phyloP scores from a whole-genome alignment of 225 moss, liverwort and hornwort genomes.

The Neckera pumila region DNA sequence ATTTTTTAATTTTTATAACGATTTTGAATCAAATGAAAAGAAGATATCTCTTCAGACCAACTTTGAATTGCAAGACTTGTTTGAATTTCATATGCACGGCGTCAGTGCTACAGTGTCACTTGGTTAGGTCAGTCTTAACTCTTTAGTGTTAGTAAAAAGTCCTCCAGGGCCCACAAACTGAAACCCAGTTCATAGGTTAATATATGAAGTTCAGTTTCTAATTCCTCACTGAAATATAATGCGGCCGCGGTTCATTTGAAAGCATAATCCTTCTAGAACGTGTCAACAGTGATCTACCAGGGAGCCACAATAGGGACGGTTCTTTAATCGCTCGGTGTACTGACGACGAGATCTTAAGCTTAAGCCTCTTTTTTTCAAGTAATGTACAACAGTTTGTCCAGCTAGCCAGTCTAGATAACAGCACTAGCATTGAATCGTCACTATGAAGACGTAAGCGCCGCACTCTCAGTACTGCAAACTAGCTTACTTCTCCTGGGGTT shows the following conservation, averaged over 20 bases:
- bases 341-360: background rate
- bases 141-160: background rate
- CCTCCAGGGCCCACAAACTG: background rate
- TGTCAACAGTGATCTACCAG: background rate
- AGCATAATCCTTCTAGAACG: background rate
- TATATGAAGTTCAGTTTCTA: background rate
- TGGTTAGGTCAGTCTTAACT: background rate
- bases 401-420: background rate
- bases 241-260: background rate
- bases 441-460: background rate
- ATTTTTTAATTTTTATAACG: too few relatives aligned
- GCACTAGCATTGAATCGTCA: background rate
- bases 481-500: background rate
- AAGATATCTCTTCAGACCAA: background rate
- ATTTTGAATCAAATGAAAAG: background rate
- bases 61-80: background rate
- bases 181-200: background rate
- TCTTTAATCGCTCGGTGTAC: background rate
- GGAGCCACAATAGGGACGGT: background rate
- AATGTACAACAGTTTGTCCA: background rate
- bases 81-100: background rate
- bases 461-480: background rate
- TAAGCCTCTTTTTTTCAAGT: background rate
- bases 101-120: background rate
- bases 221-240: background rate